Conservation (phyloP, 352 stramenopile species). For the Phytophthora pseudosyringae region DNA sequence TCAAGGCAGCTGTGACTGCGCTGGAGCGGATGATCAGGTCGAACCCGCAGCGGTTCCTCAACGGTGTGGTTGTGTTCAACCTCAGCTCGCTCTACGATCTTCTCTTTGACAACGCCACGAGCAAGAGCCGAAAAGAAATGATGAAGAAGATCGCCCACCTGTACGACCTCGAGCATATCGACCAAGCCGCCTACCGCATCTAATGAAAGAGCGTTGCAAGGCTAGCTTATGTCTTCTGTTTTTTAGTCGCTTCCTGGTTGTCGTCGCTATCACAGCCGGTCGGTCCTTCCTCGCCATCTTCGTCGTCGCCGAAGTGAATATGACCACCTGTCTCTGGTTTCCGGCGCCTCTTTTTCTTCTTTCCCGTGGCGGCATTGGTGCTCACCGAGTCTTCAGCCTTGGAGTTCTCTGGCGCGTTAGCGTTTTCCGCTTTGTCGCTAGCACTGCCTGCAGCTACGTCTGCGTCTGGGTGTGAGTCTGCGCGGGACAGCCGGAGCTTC, state of each 20-base stretch:
- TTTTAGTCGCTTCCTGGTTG: constrained; percentile 23
- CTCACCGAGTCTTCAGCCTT: not conserved
- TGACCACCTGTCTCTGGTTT: constrained; percentile 30
- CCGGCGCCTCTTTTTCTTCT: constrained; percentile 31
- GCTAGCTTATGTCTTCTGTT: constrained; percentile 30
- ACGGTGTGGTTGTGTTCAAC: constrained; percentile 79
- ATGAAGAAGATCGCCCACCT: constrained; percentile 79
- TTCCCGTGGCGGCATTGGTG: not conserved
- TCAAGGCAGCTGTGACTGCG: constrained; percentile 68
- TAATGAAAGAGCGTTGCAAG: constrained; percentile 33
- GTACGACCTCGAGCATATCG: constrained; percentile 82
- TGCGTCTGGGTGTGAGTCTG: not conserved
- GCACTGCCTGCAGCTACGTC: not conserved
- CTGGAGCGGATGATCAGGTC: constrained; percentile 77
- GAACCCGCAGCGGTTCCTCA: constrained; percentile 74
- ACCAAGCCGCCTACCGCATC: constrained; percentile 72
- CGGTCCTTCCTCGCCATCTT: constrained; percentile 23
- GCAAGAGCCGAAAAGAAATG: constrained; percentile 83
- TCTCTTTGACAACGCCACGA: constrained; percentile 77
- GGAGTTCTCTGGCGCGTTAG: not conserved
- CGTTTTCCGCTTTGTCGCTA: not conserved
- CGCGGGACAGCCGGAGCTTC: constrained; percentile 47
- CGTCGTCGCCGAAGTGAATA: constrained; percentile 51
- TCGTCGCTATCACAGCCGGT: not conserved
- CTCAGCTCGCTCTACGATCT: constrained; percentile 85